Evolutionary conservation across 1,284 basidiomycete genomes (phyloP).

Genomic region (Naganishia cerealis): DNA sequence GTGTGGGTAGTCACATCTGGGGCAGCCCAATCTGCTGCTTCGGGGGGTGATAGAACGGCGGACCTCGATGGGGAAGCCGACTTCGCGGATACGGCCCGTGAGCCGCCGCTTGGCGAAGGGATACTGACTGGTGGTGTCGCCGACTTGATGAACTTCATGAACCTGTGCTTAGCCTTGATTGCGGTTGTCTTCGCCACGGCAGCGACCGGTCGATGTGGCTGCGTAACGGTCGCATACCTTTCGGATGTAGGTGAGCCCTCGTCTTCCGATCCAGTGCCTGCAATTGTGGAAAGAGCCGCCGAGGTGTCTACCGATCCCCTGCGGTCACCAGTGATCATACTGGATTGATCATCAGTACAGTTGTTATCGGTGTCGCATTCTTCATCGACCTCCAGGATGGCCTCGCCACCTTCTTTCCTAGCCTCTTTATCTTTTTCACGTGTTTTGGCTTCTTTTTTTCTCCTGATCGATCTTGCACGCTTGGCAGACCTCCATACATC

Average conservation of each 20-base stretch:
- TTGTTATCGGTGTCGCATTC: constrained; percentile 37
- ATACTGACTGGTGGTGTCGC: constrained; percentile 23
- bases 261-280: constrained; percentile 33
- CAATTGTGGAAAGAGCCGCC: constrained; percentile 39
- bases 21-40: background rate
- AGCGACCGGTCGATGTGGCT: constrained; percentile 33
- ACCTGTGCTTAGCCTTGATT: constrained; percentile 38
- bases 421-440: constrained; percentile 21
- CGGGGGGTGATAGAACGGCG: constrained; percentile 19
- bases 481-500: constrained; percentile 56
- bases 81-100: constrained; percentile 7
- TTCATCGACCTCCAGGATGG: constrained; percentile 34
- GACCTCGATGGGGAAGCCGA: constrained; percentile 15
- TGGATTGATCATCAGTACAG: constrained; percentile 38
- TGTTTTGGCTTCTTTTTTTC: constrained; percentile 21
- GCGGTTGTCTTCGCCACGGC: constrained; percentile 34
- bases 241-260: constrained; percentile 26
- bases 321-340: constrained; percentile 33
- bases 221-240: constrained; percentile 26
- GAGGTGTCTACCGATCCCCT: constrained; percentile 45
- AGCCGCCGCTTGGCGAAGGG: background rate
- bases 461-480: constrained; percentile 42
- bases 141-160: constrained; percentile 31
- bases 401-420: constrained; percentile 22
- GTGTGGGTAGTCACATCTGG: constrained; percentile 25